Conservation (phyloP, 2,329 filamentous ascomycete species). For the Pseudofabraea citricarpa region DNA sequence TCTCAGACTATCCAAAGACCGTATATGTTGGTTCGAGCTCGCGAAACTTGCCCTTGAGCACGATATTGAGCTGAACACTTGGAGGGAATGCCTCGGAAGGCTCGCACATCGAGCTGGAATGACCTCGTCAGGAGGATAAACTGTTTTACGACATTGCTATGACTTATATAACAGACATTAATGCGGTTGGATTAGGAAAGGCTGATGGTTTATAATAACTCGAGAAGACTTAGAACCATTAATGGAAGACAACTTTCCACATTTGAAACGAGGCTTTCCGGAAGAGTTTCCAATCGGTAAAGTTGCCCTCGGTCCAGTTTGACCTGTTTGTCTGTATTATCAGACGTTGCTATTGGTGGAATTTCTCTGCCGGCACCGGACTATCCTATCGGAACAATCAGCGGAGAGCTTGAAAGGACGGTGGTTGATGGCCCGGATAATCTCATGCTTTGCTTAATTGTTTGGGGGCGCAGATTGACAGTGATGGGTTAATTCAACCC, state of each 20-base stretch:
- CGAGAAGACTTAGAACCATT: neutral
- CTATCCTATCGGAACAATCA: no score
- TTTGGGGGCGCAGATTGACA: no score
- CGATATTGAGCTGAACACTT: constrained; percentile 8
- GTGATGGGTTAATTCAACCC: no score
- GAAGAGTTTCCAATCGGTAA: neutral
- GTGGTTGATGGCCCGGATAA: no score
- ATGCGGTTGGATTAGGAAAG: neutral
- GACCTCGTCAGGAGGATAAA: neutral
- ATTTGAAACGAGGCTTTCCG: neutral
- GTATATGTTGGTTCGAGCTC: constrained; percentile 28
- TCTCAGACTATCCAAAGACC: constrained; percentile 24
- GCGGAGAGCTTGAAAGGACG: no score
- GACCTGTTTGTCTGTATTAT: no score
- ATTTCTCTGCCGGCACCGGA: no score
- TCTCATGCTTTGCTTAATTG: no score
- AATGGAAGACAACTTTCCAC: neutral
- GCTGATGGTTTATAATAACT: neutral
- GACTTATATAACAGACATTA: neutral
- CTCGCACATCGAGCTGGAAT: neutral
- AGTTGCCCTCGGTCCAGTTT: no score
- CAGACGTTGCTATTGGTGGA: no score
- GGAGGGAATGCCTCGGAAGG: neutral
- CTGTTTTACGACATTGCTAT: neutral
- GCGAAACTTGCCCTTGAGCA: constrained; percentile 23